Evolutionary conservation across 169 alveolate genomes (phyloP).

Genomic region (Plasmodium billcollinsi): DNA sequence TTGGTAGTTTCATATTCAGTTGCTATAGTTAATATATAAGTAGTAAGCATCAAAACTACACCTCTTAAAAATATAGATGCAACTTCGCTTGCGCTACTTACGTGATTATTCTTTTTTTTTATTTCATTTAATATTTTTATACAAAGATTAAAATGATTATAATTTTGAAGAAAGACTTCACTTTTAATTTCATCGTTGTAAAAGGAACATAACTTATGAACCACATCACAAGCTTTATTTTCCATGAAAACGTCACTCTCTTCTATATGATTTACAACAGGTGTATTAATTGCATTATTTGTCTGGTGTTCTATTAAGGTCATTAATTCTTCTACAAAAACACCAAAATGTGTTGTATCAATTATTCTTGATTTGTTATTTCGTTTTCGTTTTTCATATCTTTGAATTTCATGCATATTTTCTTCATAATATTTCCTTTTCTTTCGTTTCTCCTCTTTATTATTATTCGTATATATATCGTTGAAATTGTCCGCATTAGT

Average conservation of each 20-base stretch:
- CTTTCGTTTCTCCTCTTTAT: constrained; percentile 54
- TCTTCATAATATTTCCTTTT: constrained; percentile 66
- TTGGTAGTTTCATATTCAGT: constrained; percentile 63
- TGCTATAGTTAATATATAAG: constrained; percentile 61
- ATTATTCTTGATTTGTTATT: constrained; percentile 54
- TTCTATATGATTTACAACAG: constrained; percentile 37
- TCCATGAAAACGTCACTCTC: constrained; percentile 38
- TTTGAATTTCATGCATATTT: constrained; percentile 68
- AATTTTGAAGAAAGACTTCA: constrained; percentile 11
- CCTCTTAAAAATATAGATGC: constrained; percentile 76
- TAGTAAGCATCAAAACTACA: constrained; percentile 73
- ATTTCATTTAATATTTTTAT: constrained; percentile 54
- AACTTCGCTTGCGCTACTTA: constrained; percentile 75
- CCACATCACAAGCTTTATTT: constrained; percentile 46
- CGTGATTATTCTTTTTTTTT: constrained; percentile 54
- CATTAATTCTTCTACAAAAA: constrained; percentile 74
- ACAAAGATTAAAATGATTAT: constrained; percentile 27
- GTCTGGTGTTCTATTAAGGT: constrained; percentile 48
- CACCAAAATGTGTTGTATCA: constrained; percentile 72
- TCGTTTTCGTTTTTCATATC: constrained; percentile 71
- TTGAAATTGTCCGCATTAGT: constrained; percentile 19
- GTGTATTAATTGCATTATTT: constrained; percentile 53
- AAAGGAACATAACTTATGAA: constrained; percentile 57
- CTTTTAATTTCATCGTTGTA: constrained; percentile 42
- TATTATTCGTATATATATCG: constrained; percentile 5